Evolutionary conservation across 225 moss, liverwort and hornwort species (phyloP), one percentile per base, ranked within the genome.

Genomic region (Climacium dendroides): DNA sequence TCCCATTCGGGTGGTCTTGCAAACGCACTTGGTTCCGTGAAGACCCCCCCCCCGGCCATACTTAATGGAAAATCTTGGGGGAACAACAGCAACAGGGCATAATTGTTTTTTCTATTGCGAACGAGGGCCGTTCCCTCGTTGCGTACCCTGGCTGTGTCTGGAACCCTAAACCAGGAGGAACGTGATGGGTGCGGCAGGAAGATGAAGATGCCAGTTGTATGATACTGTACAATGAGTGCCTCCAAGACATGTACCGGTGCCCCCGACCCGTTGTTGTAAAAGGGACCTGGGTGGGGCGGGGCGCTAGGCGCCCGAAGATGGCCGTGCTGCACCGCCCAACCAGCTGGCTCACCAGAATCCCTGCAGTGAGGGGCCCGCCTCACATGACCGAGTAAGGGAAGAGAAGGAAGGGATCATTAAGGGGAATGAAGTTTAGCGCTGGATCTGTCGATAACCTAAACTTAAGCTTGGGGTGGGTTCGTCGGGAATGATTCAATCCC

Each of bases 311-410:
- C 81, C 60, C n/a, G 79, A 19, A 34, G 81, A 12, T 25, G 81
- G 61, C 77, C 85, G 75, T 69, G 81, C 88, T 30, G 76, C 90
- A 90, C 90, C 90, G 90, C 85, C 85, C 85, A 88, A 88, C 85
- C 70, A 88, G 88, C 90, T 90, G 90, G 87, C 90, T 84, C 18
- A 17, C 79, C 86, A 72, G 83, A 65, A 80, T 87, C 41, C 35
- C 84, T 87, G 85, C 90, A 53, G 26, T 20, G 39, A 19, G 84
- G 83, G 74, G 65, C 84, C 90, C 89, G 83, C 79, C 65, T 47
- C 83, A 39, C 58, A 64, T 72, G 90, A 83, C 83, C 84, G 45
- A 79, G 85, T 32, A 54, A 59, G 62, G 39, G 15, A 53, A 50
- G 20, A 19, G 13, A 64, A 57, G n/a, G n/a, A n/a, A 26, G 15